phyloP scores from a whole-genome alignment of 257 asterid species.

The Ilex asprella region DNA sequence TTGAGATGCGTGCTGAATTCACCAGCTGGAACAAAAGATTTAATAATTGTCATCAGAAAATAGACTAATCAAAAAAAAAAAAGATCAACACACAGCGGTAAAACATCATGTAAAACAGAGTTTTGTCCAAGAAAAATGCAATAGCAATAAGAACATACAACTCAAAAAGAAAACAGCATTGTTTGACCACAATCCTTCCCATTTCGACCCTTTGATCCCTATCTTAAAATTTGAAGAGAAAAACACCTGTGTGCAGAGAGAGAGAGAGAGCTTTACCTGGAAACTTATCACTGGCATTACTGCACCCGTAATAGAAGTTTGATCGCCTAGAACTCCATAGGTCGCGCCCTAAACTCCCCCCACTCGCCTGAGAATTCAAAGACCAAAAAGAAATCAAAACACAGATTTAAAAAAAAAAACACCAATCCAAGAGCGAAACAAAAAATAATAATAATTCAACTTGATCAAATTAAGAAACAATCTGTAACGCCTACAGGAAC shows the following conservation, averaged over 20 bases:
- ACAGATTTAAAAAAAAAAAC: background rate
- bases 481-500: constrained; percentile 46
- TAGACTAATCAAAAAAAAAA: too few species aligned
- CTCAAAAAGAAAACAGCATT: too few species aligned
- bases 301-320: constrained; percentile 45
- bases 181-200: too few species aligned
- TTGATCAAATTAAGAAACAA: background rate
- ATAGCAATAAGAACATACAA: too few species aligned
- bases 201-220: too few species aligned
- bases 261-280: constrained; percentile 19
- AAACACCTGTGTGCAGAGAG: too few species aligned
- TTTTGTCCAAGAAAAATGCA: too few species aligned
- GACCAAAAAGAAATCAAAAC: background rate
- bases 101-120: too few species aligned
- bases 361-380: constrained; percentile 37
- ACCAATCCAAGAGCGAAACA: background rate
- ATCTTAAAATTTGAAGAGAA: too few species aligned
- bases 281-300: constrained; percentile 41
- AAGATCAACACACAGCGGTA: background rate
- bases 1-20: constrained; percentile 27
- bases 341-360: constrained; percentile 33
- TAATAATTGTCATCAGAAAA: too few species aligned
- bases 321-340: constrained; percentile 53
- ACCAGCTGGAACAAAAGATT: constrained; percentile 28
- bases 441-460: background rate